Conservation (phyloP, 768 basidiomycete genomes). For the Mycena metata region DNA sequence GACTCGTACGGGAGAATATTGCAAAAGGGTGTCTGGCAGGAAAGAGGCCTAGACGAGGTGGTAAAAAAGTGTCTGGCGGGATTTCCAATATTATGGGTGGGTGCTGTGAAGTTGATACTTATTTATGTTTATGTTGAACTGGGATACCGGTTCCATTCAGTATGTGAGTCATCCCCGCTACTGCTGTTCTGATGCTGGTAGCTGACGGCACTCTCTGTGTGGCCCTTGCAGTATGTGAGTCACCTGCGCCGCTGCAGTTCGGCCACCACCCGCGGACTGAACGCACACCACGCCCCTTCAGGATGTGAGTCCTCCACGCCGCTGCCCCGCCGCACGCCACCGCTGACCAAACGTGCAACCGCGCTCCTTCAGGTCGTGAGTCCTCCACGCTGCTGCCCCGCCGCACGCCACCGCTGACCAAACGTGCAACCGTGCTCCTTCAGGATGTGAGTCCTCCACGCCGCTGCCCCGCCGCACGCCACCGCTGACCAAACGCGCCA, state of each 20-base stretch:
- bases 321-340: no score
- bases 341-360: no score
- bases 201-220: slow-evolving; percentile 3
- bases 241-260: background rate
- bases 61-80: background rate
- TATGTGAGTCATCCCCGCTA: slow-evolving; percentile 6
- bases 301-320: no score
- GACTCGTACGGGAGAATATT: background rate
- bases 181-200: background rate
- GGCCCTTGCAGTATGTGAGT: slow-evolving; percentile 9
- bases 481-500: no score
- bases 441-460: no score
- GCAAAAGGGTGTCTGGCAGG: background rate
- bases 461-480: no score
- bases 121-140: slow-evolving; percentile 5
- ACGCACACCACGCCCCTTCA: slow-evolving; percentile 3
- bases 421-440: no score
- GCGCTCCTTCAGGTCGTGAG: no score
- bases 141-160: slow-evolving; percentile 4
- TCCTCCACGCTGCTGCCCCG: no score
- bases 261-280: slow-evolving; percentile 2
- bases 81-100: slow-evolving; percentile 9
- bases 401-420: no score
- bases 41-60: background rate
- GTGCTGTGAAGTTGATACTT: slow-evolving; percentile 1